Evolutionary conservation across 495 filamentous ascomycete species (phyloP), one percentile per base, ranked within the genome.

Genomic region (Cercophora scortea): DNA sequence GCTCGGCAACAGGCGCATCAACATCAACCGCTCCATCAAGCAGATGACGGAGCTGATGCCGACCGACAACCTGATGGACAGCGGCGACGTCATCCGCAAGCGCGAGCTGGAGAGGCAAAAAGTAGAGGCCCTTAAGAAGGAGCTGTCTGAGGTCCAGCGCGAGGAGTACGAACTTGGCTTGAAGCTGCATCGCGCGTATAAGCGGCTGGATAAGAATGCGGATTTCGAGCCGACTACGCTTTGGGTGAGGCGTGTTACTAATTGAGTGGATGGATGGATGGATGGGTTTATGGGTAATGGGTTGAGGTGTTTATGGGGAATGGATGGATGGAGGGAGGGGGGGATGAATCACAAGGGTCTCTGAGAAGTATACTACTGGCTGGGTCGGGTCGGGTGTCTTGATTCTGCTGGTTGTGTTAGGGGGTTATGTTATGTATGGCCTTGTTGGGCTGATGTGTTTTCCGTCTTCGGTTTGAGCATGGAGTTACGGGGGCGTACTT

Each of bases 141-240:
- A 94, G 66, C 76, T 94, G 38, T 85, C 84, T 8, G 89, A 94
- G 48, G 81, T 96, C 19, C 79, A 81, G 70, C 75, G 81, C 52
- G 83, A 93, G 67, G 83, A 90, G 61, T 89, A 96, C 62, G 91
- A 96, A 54, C 72, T 92, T 39, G 91, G 91, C 9, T 62, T 97
- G 60, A 88, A 83, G 70, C 66, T 96, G 41, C 82, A 92, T 61
- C 70, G 90, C 45, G 87, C 88, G 6, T 91, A 84, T 70, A 91
- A 88, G 66, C 77, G 86, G 52, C 71, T 78, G 42, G 86, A 90
- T 60, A 76, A 79, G 42, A 78, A 83, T 45, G 78, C 73, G 4
- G 71, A 69, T 13, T 86, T 79, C 51, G 84, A 88, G 54, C 80
- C 82, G 10, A 88, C 82, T 6, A 80, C 80, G 52, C 66, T 96